A percentile compares a stretch with the other conserved stretches of the same genome.
phyloP scores from a whole-genome alignment of 2,329 filamentous ascomycete genomes.

The Chaetomiaceae sp. region DNA sequence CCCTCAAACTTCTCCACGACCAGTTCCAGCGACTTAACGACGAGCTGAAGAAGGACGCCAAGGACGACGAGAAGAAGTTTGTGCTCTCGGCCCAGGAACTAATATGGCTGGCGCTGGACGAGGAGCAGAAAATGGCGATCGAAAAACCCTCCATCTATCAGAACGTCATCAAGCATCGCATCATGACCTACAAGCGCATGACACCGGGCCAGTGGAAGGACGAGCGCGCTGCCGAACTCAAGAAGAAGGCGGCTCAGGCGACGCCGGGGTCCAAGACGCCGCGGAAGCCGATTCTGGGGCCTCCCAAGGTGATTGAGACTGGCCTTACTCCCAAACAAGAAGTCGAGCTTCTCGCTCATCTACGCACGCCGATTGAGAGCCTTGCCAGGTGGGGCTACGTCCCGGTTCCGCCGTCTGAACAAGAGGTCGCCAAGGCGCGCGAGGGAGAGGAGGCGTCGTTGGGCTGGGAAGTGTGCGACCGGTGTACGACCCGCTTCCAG shows the following conservation, averaged over 20 bases:
- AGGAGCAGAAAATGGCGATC: constrained; percentile 71
- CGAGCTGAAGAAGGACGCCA: constrained; percentile 50
- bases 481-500: constrained; percentile 81
- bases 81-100: constrained; percentile 61
- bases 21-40: constrained; percentile 65
- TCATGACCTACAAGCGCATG: constrained; percentile 75
- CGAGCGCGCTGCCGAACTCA: constrained; percentile 40
- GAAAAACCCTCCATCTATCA: constrained; percentile 68
- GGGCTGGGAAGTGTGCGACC: constrained; percentile 85
- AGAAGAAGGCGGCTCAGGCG: constrained; percentile 23
- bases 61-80: constrained; percentile 47
- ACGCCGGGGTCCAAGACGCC: constrained; percentile 15
- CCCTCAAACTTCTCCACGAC: constrained; percentile 60
- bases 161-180: constrained; percentile 78
- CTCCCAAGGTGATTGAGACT: constrained; percentile 58
- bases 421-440: constrained; percentile 62
- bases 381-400: constrained; percentile 75
- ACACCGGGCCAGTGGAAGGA: constrained; percentile 65
- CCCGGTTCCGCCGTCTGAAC: constrained; percentile 57
- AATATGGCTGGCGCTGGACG: constrained; percentile 65
- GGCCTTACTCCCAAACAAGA: constrained; percentile 67
- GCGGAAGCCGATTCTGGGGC: constrained; percentile 32
- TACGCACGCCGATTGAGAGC: constrained; percentile 59
- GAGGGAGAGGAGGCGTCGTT: constrained; percentile 61
- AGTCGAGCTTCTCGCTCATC: constrained; percentile 52